Evolutionary conservation across 148 eudicot genomes (phyloP).

Genomic region (Euryodendron excelsum): DNA sequence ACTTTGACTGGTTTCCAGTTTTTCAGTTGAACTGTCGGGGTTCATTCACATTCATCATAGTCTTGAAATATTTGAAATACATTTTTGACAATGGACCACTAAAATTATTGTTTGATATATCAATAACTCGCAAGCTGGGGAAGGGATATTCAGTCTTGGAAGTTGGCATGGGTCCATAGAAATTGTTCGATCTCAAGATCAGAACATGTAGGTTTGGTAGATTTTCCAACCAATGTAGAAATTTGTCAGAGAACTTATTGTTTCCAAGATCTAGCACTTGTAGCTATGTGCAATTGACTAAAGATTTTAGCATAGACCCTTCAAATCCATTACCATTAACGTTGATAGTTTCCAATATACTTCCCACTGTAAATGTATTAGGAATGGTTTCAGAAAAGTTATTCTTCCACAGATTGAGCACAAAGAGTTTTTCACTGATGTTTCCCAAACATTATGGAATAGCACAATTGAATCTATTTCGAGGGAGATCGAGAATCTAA

Average conservation of each 20-base stretch:
- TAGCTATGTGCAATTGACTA: background rate
- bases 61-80: background rate
- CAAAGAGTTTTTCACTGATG: background rate
- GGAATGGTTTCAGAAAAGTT: background rate
- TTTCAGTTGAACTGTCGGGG: too few relatives aligned
- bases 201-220: background rate
- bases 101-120: background rate
- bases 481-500: conserved; percentile 21
- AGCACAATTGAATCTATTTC: conserved; percentile 2
- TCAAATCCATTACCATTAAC: background rate
- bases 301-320: background rate
- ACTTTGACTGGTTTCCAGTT: too few relatives aligned
- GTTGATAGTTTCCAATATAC: background rate
- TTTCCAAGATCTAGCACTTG: background rate
- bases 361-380: background rate
- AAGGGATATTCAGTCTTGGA: background rate
- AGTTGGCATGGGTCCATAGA: background rate
- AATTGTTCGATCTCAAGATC: background rate
- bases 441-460: background rate
- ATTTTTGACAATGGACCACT: background rate
- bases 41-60: background rate
- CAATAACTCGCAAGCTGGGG: background rate
- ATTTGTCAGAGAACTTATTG: background rate
- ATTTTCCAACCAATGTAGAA: background rate
- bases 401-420: background rate